These are phyloP conservation scores for Gossypioides kirkii DNA, from an alignment of 345 rosid genomes.

Conservation along the genomic window DNA sequence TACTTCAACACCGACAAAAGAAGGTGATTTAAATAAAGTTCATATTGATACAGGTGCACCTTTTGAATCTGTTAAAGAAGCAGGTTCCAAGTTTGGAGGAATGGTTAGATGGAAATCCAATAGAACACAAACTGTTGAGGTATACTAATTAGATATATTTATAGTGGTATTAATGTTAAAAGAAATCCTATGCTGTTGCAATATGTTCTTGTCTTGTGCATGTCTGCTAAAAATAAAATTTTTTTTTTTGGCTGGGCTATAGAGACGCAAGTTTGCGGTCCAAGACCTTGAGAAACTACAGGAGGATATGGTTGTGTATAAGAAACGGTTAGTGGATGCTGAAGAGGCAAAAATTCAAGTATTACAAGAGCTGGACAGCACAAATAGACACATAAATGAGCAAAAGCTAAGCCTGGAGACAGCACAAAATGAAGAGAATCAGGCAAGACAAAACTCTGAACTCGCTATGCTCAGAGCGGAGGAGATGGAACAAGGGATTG, in stretches of 20 bases:
- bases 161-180: not conserved
- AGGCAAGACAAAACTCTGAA: constrained; percentile 88
- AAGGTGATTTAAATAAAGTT: constrained; percentile 28
- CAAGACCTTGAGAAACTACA: constrained; percentile 75
- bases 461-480: constrained; percentile 81
- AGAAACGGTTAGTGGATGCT: constrained; percentile 48
- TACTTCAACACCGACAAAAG: constrained; percentile 18
- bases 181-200: not conserved
- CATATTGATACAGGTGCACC: constrained; percentile 80
- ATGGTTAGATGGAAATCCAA: constrained; percentile 96
- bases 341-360: constrained; percentile 54
- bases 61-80: constrained; percentile 88
- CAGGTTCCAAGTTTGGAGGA: constrained; percentile 91
- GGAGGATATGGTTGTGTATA: constrained; percentile 61
- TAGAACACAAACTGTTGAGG: constrained; percentile 74
- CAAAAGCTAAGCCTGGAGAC: constrained; percentile 80
- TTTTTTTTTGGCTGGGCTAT: constrained; percentile 15
- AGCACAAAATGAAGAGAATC: constrained; percentile 82
- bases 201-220: constrained; percentile 1
- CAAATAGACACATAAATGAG: constrained; percentile 78
- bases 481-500: constrained; percentile 93
- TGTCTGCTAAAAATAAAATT: not conserved
- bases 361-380: constrained; percentile 66
- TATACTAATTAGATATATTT: constrained; percentile 17
- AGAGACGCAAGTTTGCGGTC: constrained; percentile 68